Base-by-base conservation (phyloP, 2,329 filamentous ascomycete genomes). In the Paraphoma sp. region DNA sequence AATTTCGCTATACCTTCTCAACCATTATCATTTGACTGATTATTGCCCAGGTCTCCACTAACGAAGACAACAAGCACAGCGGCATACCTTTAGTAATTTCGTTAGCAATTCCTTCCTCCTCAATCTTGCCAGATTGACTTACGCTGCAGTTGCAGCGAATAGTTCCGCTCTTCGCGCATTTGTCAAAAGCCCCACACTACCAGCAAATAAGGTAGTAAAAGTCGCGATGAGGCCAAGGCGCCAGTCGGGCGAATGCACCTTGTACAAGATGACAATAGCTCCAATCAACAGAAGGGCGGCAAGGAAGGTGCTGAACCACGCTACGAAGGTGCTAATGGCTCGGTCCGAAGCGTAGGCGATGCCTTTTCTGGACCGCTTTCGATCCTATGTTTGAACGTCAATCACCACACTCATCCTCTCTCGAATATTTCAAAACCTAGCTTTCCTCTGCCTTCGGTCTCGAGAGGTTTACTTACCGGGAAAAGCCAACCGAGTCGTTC, bases 31-130 rank as follows among this genome's bases (percentile, higher is more conserved):
- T 42, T 42, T 8, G 40, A 42, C 40, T 42, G 40, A 16, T 42
- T 5, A 17, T 42, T 42, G 3, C 56, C 59, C 11, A 64, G 41
- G 38, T 62, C 50, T 4, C 62, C 62, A 16, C 56, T 60, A 14
- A 65, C 56, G 41, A 65, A 69, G 6, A 65, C 60, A 0, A 64
- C 63, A 7, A 69, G 43, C 4, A 65, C 62, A 30, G 62, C 60
- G 2, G 64, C 62, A 41, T 67, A 67, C 8, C 52, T 63, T 12
- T n/a, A 42, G 4, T 3, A 12, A 8, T 17, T 18, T 16, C 4
- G 38, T 45, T 2, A 48, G 45, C 23, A 36, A 23, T 2, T 33
- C 30, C 6, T 1, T 18, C 23, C 23, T 12, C n/a, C 14, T 18
- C 14, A 16, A 18, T 33, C n/a, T 29, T 36, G 6, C 29, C 14